Evolutionary conservation across 2,329 filamentous ascomycete genomes (phyloP), one percentile per base, ranked within the genome.

Genomic region (Dactylella cylindrospora): DNA sequence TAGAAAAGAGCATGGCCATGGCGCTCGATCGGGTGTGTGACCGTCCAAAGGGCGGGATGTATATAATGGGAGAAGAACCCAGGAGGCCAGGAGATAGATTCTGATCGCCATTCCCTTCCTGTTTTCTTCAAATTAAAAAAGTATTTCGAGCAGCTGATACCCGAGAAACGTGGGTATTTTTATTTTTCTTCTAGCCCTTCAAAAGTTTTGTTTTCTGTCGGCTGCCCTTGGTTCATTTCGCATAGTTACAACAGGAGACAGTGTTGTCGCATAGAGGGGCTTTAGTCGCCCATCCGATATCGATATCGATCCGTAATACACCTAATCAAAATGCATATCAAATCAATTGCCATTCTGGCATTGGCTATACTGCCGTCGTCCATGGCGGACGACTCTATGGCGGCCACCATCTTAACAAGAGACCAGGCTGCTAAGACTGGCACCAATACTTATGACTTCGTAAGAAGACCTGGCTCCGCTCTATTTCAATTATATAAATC

Each of bases 51-150:
- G 20, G 32, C 19, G 29, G 35, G 31, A 43, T 12, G 32, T 12
- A 49, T 22, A 43, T 44, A 62, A 62, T n/a, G n/a, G n/a, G n/a
- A n/a, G n/a, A n/a, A n/a, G n/a, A n/a, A 62, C 47, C 43, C 53
- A 62, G 55, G 55, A 52, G 55, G 17, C 38, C 13, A 49, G 13
- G 41, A 40, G 36, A 40, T 39, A 32, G 35, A 26, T 31, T 39
- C 47, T 36, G 22, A 35, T 59, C 44, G 40, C 47, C 43, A 46
- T 19, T 35, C n/a, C 29, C 26, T 17, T 36, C 31, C 33, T 35
- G 33, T 49, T 44, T 44, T 33, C 32, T 31, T 40, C 26, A 38
- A 49, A 52, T 40, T 44, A 62, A 44, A 52, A 36, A 23, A 36
- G 17, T 25, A n/a, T n/a, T 43, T 54, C 41, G 28, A 44, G 33